A percentile compares a stretch with the other conserved stretches of the same genome.
phyloP scores from a whole-genome alignment of 2,329 filamentous ascomycete genomes.

The Aspergillus neoniger region DNA sequence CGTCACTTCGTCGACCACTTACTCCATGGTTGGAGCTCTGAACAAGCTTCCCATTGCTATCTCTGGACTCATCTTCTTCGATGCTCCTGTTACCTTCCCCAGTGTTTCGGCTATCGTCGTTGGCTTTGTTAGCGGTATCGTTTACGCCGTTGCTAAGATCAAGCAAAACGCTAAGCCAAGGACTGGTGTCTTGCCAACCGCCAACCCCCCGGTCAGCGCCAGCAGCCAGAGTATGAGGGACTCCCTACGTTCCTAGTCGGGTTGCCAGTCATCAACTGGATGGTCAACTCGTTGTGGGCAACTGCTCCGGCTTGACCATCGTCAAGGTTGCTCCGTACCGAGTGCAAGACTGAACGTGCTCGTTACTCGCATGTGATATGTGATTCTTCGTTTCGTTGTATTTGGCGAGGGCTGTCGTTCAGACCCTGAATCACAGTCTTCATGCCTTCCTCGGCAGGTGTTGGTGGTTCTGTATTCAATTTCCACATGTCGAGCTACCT shows the following conservation, averaged over 20 bases:
- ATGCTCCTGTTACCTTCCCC: slow-evolving; percentile 87
- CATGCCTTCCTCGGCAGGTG: slow-evolving; percentile 23
- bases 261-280: neutral
- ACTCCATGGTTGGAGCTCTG: slow-evolving; percentile 96
- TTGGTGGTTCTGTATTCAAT: slow-evolving; percentile 27
- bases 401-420: slow-evolving; percentile 14
- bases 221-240: slow-evolving; percentile 91
- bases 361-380: slow-evolving; percentile 29
- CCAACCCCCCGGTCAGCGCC: slow-evolving; percentile 75
- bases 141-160: slow-evolving; percentile 85
- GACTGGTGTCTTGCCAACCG: slow-evolving; percentile 67
- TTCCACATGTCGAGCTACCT: slow-evolving; percentile 1
- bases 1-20: slow-evolving; percentile 94
- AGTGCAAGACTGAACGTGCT: slow-evolving; percentile 1
- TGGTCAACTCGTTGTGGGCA: neutral
- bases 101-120: slow-evolving; percentile 89
- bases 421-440: slow-evolving; percentile 17
- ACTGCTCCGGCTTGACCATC: neutral
- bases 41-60: slow-evolving; percentile 98
- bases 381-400: slow-evolving; percentile 33
- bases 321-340: neutral
- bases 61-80: slow-evolving; percentile 91
- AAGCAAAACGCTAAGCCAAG: slow-evolving; percentile 70
- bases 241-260: slow-evolving; percentile 66
- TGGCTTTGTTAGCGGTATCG: slow-evolving; percentile 87